These are phyloP conservation scores for Amborella trichopoda DNA, from an alignment of 164 flowering plant genomes.

Conservation along the genomic window DNA sequence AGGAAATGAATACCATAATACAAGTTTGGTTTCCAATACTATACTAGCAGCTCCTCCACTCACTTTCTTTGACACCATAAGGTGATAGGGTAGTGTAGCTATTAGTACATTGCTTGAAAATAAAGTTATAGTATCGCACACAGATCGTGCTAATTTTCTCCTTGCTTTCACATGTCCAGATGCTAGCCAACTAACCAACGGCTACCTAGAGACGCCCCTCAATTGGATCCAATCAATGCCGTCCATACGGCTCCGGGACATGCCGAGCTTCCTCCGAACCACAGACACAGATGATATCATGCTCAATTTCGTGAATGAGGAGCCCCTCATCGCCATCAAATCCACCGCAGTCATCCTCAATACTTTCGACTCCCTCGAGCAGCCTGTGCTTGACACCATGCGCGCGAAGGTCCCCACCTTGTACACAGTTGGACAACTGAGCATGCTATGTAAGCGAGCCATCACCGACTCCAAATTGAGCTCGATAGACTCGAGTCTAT, in stretches of 20 bases:
- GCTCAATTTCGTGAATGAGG: slow-evolving; percentile 6
- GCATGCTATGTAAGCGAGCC: not conserved
- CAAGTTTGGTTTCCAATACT: no score
- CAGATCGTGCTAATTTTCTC: no score
- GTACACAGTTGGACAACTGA: slow-evolving; percentile 21
- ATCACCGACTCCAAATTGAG: not conserved
- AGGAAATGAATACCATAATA: no score
- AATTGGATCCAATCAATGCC: slow-evolving; percentile 24
- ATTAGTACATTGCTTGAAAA: no score
- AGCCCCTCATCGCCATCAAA: slow-evolving; percentile 1
- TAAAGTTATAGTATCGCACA: no score
- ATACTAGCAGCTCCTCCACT: no score
- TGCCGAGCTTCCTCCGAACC: slow-evolving; percentile 14
- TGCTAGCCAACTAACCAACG: no score
- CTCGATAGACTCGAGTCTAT: slow-evolving; percentile 8
- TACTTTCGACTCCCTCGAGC: slow-evolving; percentile 12
- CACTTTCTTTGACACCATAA: no score
- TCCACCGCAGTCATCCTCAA: slow-evolving; percentile 11
- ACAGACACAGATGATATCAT: slow-evolving; percentile 10
- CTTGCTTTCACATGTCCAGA: no score
- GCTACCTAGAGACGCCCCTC: slow-evolving; percentile 16
- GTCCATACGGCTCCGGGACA: slow-evolving; percentile 20
- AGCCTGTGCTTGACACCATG: slow-evolving; percentile 10
- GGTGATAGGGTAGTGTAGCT: no score
- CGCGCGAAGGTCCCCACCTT: not conserved